Evolutionary conservation across 495 filamentous ascomycete species (phyloP).

Genomic region (Tuber borchii): DNA sequence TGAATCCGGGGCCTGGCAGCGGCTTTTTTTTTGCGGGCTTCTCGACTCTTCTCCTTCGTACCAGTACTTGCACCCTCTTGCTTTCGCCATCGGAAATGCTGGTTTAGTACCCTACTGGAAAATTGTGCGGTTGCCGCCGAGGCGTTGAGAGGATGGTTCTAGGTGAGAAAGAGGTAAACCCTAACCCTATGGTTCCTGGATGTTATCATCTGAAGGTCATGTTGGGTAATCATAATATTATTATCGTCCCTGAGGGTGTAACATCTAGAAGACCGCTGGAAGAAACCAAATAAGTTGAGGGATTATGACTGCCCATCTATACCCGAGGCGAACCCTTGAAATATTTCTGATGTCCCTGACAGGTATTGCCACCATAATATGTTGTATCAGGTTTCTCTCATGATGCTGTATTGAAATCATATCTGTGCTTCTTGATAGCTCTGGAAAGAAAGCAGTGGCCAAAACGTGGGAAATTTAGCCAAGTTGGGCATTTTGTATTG

Average conservation of each 20-base stretch:
- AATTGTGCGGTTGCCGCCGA: neutral
- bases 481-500: neutral
- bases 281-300: neutral
- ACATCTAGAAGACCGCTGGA: neutral
- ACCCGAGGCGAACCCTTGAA: neutral
- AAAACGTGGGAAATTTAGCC: neutral
- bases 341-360: neutral
- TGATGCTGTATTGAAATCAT: neutral
- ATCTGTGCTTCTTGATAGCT: neutral
- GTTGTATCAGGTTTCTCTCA: neutral
- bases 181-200: neutral
- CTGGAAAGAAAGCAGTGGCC: neutral
- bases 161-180: neutral
- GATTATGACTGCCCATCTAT: neutral
- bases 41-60: neutral
- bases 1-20: neutral
- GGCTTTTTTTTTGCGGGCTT: neutral
- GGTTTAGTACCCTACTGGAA: neutral
- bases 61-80: neutral
- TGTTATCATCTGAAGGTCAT: neutral
- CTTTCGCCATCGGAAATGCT: neutral
- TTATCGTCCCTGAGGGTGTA: neutral
- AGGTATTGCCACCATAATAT: neutral
- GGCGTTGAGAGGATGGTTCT: neutral
- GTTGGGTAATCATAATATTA: neutral